phyloP scores from a whole-genome alignment of 2,329 filamentous ascomycete genomes.

The Dendryphion nanum region DNA sequence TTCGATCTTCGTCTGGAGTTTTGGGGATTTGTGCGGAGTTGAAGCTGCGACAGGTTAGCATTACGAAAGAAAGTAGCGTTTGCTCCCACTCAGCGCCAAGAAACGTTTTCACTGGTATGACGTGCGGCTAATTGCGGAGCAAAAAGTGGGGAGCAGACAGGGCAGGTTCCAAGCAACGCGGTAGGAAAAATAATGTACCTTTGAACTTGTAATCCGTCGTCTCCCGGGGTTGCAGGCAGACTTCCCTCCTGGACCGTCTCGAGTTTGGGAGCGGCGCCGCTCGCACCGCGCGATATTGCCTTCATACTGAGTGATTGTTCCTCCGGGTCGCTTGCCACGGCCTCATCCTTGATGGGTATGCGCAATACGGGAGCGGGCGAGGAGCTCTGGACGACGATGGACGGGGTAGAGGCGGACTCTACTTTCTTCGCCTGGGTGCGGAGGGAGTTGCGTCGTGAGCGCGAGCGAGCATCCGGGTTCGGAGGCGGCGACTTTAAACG shows the following conservation, averaged over 20 bases:
- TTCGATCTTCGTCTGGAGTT: conserved; percentile 39
- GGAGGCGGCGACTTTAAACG: conserved; percentile 76
- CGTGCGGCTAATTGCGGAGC: too few species aligned
- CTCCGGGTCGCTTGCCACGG: conserved; percentile 33
- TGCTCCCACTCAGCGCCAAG: too few species aligned
- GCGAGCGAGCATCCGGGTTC: conserved; percentile 35
- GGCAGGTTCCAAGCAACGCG: too few species aligned
- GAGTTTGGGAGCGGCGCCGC: conserved; percentile 60
- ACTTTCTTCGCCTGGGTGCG: conserved; percentile 34
- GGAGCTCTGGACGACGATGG: conserved; percentile 47
- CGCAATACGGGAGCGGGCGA: conserved; percentile 40
- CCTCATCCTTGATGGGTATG: conserved; percentile 26
- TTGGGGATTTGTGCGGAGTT: conserved; percentile 10
- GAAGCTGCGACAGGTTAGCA: too few species aligned
- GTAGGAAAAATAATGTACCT: conserved; percentile 29
- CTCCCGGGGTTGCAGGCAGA: conserved; percentile 64
- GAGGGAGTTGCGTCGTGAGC: conserved; percentile 46
- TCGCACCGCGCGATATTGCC: conserved; percentile 53
- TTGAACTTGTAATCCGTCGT: conserved; percentile 29
- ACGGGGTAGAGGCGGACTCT: conserved; percentile 36
- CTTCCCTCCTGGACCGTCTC: conserved; percentile 93
- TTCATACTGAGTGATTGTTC: conserved; percentile 41
- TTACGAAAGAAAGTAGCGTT: too few species aligned
- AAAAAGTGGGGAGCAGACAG: too few species aligned
- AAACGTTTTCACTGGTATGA: too few species aligned